Evolutionary conservation across 305 asterid genomes (phyloP).

Genomic region (Fraxinus nigra): DNA sequence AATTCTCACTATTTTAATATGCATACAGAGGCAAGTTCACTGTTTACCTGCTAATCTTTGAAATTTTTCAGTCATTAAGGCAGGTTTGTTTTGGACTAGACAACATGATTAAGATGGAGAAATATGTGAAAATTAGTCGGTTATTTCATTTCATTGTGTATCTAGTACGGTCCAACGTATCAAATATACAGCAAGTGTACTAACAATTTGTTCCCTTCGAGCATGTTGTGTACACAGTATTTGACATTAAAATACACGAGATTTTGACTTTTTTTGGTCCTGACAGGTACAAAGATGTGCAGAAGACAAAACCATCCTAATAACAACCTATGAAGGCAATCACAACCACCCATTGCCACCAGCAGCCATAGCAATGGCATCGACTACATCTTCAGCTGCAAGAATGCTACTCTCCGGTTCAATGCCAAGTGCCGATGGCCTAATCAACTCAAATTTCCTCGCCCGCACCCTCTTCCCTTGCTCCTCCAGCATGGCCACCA

Average conservation of each 20-base stretch:
- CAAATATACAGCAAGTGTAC: neutral
- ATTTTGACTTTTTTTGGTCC: neutral
- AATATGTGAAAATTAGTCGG: neutral
- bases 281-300: constrained; percentile 90
- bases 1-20: neutral
- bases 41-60: neutral
- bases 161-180: neutral
- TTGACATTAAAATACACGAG: neutral
- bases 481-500: constrained; percentile 81
- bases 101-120: neutral
- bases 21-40: neutral
- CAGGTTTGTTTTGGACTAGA: neutral
- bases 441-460: constrained; percentile 66
- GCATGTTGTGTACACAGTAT: neutral
- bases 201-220: neutral
- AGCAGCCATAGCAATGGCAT: constrained; percentile 92
- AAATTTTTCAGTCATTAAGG: neutral
- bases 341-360: constrained; percentile 96
- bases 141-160: neutral
- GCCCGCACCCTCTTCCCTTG: constrained; percentile 73
- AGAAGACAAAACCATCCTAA: constrained; percentile 66
- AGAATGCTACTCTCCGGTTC: constrained; percentile 86
- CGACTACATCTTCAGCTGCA: constrained; percentile 87
- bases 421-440: constrained; percentile 78
- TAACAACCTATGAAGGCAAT: constrained; percentile 90